Conservation (phyloP, 768 basidiomycete species). For the Amanita phalloides region DNA sequence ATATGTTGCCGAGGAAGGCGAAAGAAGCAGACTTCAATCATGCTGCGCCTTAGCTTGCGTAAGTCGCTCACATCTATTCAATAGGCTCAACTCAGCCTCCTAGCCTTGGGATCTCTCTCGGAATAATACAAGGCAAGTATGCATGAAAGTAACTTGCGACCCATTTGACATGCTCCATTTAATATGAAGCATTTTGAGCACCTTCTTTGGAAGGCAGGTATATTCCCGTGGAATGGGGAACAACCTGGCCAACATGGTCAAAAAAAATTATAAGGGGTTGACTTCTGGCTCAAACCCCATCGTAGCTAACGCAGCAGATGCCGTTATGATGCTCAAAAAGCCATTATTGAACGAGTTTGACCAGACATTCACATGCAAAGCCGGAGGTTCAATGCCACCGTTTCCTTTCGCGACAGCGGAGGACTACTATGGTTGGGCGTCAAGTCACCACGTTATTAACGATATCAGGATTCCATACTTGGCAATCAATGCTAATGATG, state of each 20-base stretch:
- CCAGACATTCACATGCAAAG: slow-evolving; percentile 51
- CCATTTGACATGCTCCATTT: background rate
- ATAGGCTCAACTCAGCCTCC: slow-evolving; percentile 8
- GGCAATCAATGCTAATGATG: slow-evolving; percentile 65
- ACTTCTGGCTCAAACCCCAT: slow-evolving; percentile 37
- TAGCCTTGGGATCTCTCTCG: slow-evolving; percentile 45
- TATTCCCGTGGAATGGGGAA: slow-evolving; percentile 75
- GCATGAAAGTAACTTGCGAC: slow-evolving; percentile 8
- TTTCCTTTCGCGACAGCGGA: slow-evolving; percentile 37
- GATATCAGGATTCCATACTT: slow-evolving; percentile 65
- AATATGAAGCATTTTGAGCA: slow-evolving; percentile 35
- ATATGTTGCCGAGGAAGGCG: slow-evolving; percentile 81
- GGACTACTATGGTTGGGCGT: slow-evolving; percentile 40
- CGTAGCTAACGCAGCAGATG: slow-evolving; percentile 36
- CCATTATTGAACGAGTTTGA: slow-evolving; percentile 53
- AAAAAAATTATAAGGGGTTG: slow-evolving; percentile 37
- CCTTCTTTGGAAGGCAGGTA: slow-evolving; percentile 46
- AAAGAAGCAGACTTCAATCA: slow-evolving; percentile 45
- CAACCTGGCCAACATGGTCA: slow-evolving; percentile 54
- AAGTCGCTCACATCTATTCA: slow-evolving; percentile 23
- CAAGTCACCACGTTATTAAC: slow-evolving; percentile 49
- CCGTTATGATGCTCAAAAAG: slow-evolving; percentile 35
- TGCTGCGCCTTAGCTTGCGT: slow-evolving; percentile 71
- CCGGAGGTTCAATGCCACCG: slow-evolving; percentile 52
- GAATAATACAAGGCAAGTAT: slow-evolving; percentile 35